Percentiles rank a stretch among this genome's conserved stretches.
Evolutionary conservation across 2,329 filamentous ascomycete genomes (phyloP).

Genomic region (Rhynchosporium graminicola): DNA sequence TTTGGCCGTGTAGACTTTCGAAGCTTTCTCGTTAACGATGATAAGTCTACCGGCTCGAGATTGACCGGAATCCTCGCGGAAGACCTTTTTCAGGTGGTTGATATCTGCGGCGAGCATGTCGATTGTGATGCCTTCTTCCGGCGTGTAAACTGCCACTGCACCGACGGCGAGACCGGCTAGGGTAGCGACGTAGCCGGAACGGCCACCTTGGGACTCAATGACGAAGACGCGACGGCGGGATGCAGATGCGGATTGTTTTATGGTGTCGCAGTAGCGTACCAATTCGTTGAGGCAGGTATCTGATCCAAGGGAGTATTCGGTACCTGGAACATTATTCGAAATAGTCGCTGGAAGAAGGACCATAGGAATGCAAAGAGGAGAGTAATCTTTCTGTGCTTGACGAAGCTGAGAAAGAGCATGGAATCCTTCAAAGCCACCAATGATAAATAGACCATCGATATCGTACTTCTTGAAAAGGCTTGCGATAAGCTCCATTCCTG

Average conservation of each 20-base stretch:
- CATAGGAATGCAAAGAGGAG: constrained; percentile 90
- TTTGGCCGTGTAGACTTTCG: constrained; percentile 86
- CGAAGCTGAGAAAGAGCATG: constrained; percentile 87
- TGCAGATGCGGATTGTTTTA: constrained; percentile 94
- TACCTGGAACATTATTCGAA: constrained; percentile 97
- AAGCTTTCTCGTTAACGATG: constrained; percentile 94
- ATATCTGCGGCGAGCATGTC: constrained; percentile 93
- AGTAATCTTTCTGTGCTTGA: constrained; percentile 74
- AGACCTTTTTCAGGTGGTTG: constrained; percentile 81
- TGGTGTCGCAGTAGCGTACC: constrained; percentile 93
- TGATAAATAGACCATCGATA: constrained; percentile 87
- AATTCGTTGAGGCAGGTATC: constrained; percentile 97
- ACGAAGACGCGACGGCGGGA: constrained; percentile 94
- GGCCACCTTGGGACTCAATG: constrained; percentile 94
- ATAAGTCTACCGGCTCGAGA: constrained; percentile 90
- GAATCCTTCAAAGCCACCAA: constrained; percentile 96
- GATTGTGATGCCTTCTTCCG: constrained; percentile 91
- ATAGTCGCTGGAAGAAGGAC: constrained; percentile 92
- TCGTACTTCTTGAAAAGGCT: constrained; percentile 81
- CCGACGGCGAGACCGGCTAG: constrained; percentile 90
- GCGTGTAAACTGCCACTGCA: constrained; percentile 91
- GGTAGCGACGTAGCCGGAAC: constrained; percentile 90
- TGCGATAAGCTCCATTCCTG: constrained; percentile 79
- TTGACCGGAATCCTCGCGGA: constrained; percentile 81
- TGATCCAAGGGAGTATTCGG: constrained; percentile 94